These are phyloP conservation scores for Naumovozyma baii DNA, from an alignment of 805 yeast species.

Conservation along the genomic window DNA sequence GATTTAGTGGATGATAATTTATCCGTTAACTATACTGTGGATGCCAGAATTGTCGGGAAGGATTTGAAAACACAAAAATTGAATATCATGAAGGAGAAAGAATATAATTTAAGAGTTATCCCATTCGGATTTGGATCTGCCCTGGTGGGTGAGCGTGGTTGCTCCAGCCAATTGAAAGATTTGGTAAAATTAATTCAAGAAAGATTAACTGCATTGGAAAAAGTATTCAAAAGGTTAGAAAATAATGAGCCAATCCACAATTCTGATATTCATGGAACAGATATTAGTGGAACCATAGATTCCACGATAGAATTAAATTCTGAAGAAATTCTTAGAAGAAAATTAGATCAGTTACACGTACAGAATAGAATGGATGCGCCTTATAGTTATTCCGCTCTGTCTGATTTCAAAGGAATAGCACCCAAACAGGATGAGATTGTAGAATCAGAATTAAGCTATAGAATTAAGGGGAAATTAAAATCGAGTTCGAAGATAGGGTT, in stretches of 20 bases:
- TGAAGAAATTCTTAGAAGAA: slow-evolving; percentile 17
- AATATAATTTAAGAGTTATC: slow-evolving; percentile 20
- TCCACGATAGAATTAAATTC: slow-evolving; percentile 14
- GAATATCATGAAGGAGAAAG: slow-evolving; percentile 15
- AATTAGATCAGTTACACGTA: slow-evolving; percentile 22
- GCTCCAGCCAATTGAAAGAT: slow-evolving; percentile 8
- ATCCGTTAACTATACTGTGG: slow-evolving; percentile 43
- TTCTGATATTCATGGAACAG: slow-evolving; percentile 20
- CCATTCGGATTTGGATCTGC: slow-evolving; percentile 20
- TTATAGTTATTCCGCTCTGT: not conserved
- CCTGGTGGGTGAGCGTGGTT: slow-evolving; percentile 7
- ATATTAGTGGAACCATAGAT: slow-evolving; percentile 21
- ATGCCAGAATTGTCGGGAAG: slow-evolving; percentile 46
- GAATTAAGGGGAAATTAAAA: slow-evolving; percentile 6
- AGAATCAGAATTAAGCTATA: slow-evolving; percentile 13
- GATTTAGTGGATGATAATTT: slow-evolving; percentile 33
- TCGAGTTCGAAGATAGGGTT: slow-evolving; percentile 1
- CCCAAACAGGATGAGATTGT: slow-evolving; percentile 3
- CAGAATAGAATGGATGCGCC: slow-evolving; percentile 2
- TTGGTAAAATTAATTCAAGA: slow-evolving; percentile 7
- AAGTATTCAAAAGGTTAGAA: slow-evolving; percentile 9
- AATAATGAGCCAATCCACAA: slow-evolving; percentile 9
- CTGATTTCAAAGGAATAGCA: not conserved
- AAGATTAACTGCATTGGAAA: slow-evolving; percentile 8
- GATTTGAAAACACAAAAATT: slow-evolving; percentile 11